A percentile compares a stretch with the other conserved stretches of the same genome.
These are phyloP conservation scores for Bauhinia variegata DNA, from an alignment of 306 rosid species.

Conservation along the genomic window DNA sequence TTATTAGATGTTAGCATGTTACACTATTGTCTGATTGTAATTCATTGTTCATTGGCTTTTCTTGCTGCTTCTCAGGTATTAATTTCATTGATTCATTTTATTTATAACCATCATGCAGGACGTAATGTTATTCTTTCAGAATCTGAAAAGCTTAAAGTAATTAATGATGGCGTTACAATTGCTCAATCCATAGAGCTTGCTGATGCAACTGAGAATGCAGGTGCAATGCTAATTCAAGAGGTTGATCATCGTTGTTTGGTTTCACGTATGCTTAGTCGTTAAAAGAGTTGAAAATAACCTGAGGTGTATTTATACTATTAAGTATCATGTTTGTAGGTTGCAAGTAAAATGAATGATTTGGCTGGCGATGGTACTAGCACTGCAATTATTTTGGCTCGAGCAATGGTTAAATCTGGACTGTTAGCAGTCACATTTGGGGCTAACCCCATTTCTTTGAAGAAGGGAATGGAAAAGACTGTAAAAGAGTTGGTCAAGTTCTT, in stretches of 20 bases:
- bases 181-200: slow-evolving; percentile 87
- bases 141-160: slow-evolving; percentile 63
- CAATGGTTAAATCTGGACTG: slow-evolving; percentile 77
- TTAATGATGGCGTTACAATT: slow-evolving; percentile 93
- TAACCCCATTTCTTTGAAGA: slow-evolving; percentile 85
- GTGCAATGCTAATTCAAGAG: slow-evolving; percentile 98
- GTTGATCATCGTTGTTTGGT: slow-evolving; percentile 70
- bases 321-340: slow-evolving; percentile 70
- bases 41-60: slow-evolving; percentile 14
- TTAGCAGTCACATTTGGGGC: slow-evolving; percentile 88
- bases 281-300: slow-evolving; percentile 7
- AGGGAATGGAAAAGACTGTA: slow-evolving; percentile 88
- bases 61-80: slow-evolving; percentile 7
- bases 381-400: slow-evolving; percentile 87
- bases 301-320: slow-evolving; percentile 30
- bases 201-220: slow-evolving; percentile 88
- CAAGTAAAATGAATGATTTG: slow-evolving; percentile 83
- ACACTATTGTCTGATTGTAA: too few species aligned
- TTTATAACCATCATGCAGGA: slow-evolving; percentile 54
- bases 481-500: slow-evolving; percentile 69
- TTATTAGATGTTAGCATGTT: too few species aligned
- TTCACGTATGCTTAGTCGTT: slow-evolving; percentile 26
- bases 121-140: slow-evolving; percentile 94
- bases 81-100: slow-evolving; percentile 30
- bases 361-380: slow-evolving; percentile 99